Evolutionary conservation across 148 eudicot species (phyloP).

Genomic region (Arbutus unedo): DNA sequence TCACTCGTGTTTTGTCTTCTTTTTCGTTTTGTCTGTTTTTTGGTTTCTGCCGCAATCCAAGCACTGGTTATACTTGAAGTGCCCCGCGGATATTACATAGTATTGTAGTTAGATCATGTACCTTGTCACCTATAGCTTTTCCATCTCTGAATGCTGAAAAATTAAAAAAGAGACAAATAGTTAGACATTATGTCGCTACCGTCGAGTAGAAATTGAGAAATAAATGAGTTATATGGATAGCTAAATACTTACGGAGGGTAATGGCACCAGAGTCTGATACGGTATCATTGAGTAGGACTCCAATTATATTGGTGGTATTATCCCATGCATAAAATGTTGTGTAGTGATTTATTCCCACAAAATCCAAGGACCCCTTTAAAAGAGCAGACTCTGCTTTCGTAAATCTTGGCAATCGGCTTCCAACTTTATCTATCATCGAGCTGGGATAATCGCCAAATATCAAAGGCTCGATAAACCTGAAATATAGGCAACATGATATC

Average conservation of each 20-base stretch:
- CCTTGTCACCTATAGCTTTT: slow-evolving; percentile 71
- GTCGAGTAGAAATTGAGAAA: neutral
- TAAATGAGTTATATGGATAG: neutral
- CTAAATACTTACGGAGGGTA: slow-evolving; percentile 51
- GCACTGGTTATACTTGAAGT: neutral
- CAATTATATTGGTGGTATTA: slow-evolving; percentile 37
- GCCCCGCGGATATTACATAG: neutral
- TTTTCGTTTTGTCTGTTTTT: too few species aligned
- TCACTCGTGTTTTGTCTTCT: too few species aligned
- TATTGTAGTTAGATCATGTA: slow-evolving; percentile 22
- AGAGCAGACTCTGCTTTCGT: slow-evolving; percentile 37
- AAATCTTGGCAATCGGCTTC: slow-evolving; percentile 50
- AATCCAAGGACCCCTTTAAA: slow-evolving; percentile 77
- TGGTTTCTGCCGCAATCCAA: neutral
- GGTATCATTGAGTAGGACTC: slow-evolving; percentile 51
- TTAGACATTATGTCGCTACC: neutral
- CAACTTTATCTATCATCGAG: slow-evolving; percentile 57
- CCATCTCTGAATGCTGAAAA: slow-evolving; percentile 56
- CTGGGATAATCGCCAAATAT: slow-evolving; percentile 60
- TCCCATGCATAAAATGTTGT: slow-evolving; percentile 67
- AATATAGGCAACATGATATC: neutral
- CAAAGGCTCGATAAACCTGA: slow-evolving; percentile 64
- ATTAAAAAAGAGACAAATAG: neutral
- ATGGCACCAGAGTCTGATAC: slow-evolving; percentile 57
- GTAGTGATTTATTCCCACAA: slow-evolving; percentile 92